phyloP scores from a whole-genome alignment of 2,329 filamentous ascomycete species.

The Aspergillus sp. region DNA sequence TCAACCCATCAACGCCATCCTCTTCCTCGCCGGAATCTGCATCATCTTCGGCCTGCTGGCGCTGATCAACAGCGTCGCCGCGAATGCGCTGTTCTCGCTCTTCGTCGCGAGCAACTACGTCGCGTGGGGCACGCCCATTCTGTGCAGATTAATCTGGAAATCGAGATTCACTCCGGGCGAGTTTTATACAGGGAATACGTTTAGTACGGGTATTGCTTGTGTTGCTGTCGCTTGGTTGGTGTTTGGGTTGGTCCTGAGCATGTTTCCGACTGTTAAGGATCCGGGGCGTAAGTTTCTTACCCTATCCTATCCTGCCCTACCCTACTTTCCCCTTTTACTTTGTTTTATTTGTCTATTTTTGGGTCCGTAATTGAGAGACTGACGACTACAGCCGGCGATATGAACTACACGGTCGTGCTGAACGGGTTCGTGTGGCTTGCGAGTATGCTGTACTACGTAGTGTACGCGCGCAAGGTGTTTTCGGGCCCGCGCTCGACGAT shows the following conservation, averaged over 20 bases:
- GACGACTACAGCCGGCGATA: conserved; percentile 29
- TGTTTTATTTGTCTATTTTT: background rate
- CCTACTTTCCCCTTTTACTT: background rate
- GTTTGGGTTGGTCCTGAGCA: conserved; percentile 57
- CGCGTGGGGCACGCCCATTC: conserved; percentile 60
- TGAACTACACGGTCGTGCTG: conserved; percentile 66
- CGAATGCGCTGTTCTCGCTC: conserved; percentile 57
- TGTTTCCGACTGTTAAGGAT: conserved; percentile 58
- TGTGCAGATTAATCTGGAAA: conserved; percentile 60
- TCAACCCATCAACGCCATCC: conserved; percentile 58
- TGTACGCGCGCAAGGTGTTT: conserved; percentile 62
- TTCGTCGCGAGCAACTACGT: conserved; percentile 61
- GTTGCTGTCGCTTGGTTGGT: conserved; percentile 54
- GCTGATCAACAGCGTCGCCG: conserved; percentile 58
- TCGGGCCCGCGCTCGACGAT: conserved; percentile 60
- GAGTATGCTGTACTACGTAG: conserved; percentile 55
- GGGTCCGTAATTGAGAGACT: too few relatives aligned
- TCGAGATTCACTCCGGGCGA: conserved; percentile 58
- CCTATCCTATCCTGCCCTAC: background rate
- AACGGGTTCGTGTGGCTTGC: conserved; percentile 61
- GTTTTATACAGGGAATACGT: conserved; percentile 55
- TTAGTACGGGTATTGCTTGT: conserved; percentile 55
- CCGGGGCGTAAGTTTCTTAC: conserved; percentile 42
- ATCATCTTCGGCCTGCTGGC: conserved; percentile 58
- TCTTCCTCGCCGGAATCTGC: conserved; percentile 53